These are phyloP conservation scores for Monosporascus sp. DNA, from an alignment of 2,329 filamentous ascomycete genomes.

Conservation along the genomic window DNA sequence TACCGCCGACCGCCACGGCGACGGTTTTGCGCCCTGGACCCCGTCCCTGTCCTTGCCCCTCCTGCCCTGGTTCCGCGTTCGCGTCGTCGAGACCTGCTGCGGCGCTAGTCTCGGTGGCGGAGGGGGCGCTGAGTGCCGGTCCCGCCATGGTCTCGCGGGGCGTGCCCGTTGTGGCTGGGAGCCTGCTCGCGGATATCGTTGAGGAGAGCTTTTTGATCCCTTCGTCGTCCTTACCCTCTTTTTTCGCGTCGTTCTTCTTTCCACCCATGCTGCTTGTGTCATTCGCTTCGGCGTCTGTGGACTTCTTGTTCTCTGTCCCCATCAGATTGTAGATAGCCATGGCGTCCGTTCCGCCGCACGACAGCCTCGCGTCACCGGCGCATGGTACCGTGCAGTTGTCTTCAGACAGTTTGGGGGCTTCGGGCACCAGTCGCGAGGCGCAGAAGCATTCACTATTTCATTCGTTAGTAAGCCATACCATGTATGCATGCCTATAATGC, in stretches of 20 bases:
- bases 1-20: constrained; percentile 19
- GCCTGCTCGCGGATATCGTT: not conserved
- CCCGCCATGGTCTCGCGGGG: not conserved
- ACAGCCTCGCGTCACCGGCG: constrained; percentile 14
- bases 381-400: constrained; percentile 20
- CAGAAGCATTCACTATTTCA: constrained; percentile 20
- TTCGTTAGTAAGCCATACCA: not conserved
- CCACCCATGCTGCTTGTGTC: not conserved
- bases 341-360: constrained; percentile 18
- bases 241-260: not conserved
- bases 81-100: not conserved
- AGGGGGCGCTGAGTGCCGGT: no score
- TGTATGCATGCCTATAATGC: no score
- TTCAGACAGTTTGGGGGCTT: constrained; percentile 11
- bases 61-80: not conserved
- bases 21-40: constrained; percentile 7
- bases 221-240: not conserved
- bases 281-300: not conserved
- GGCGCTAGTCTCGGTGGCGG: no score
- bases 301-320: not conserved
- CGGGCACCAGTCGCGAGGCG: constrained; percentile 10
- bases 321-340: constrained; percentile 18
- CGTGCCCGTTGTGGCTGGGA: not conserved
- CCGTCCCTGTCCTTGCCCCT: not conserved
- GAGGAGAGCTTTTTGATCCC: not conserved